phyloP scores from a whole-genome alignment of 2,329 filamentous ascomycete species.

The Colletotrichum lupini region DNA sequence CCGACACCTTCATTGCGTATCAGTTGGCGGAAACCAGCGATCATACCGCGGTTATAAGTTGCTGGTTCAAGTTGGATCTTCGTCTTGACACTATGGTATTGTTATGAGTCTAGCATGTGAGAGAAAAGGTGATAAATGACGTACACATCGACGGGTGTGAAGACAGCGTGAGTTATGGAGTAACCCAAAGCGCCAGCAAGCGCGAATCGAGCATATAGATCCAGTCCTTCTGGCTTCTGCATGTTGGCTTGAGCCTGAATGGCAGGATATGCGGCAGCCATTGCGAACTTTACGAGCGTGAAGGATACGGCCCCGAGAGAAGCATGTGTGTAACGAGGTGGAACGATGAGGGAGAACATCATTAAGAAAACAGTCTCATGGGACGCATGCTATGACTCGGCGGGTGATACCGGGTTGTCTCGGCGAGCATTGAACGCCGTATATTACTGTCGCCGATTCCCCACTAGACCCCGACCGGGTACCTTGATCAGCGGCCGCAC shows the following conservation, averaged over 20 bases:
- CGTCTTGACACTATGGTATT: conserved; percentile 81
- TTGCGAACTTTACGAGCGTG: neutral
- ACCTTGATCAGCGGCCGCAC: neutral
- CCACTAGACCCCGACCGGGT: neutral
- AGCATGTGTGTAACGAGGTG: neutral
- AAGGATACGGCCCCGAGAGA: neutral
- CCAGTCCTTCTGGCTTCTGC: neutral
- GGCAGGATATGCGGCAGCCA: neutral
- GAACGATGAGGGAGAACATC: neutral
- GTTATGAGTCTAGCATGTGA: neutral
- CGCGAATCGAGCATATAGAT: conserved; percentile 80
- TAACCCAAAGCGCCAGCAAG: conserved; percentile 98
- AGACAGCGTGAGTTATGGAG: conserved; percentile 93
- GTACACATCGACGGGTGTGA: conserved; percentile 99
- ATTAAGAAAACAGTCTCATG: neutral
- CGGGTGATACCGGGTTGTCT: neutral
- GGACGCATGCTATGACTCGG: neutral
- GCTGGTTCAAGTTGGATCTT: conserved; percentile 91
- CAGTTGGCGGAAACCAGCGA: conserved; percentile 89
- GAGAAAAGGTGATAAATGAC: conserved; percentile 52
- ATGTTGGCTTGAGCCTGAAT: neutral
- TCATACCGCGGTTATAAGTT: conserved; percentile 88
- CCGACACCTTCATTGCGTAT: conserved; percentile 85
- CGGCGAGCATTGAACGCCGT: neutral
- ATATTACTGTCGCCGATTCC: neutral